These are phyloP conservation scores for Eimeria maxima DNA, from an alignment of 169 alveolate genomes.

Conservation along the genomic window DNA sequence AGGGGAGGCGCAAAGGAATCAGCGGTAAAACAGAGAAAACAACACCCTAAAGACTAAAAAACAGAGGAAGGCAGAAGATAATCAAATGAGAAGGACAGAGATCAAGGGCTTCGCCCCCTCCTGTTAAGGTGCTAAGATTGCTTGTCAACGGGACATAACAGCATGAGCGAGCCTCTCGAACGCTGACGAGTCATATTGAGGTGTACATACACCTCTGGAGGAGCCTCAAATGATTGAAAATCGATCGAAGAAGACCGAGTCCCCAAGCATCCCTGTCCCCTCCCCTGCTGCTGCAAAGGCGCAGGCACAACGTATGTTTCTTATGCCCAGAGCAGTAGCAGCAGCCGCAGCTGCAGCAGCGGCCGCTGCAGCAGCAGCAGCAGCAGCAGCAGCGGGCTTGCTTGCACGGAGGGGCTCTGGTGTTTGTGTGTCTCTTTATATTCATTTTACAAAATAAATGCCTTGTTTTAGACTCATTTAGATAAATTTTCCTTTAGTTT, in stretches of 20 bases:
- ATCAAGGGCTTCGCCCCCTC: background rate
- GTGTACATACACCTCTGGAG: constrained; percentile 12
- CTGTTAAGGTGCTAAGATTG: background rate
- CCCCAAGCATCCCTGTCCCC: background rate
- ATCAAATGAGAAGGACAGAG: background rate
- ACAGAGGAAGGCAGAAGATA: background rate
- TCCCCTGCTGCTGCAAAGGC: constrained; percentile 18
- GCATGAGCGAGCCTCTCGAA: background rate
- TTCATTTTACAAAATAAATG: too few relatives aligned
- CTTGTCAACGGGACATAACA: constrained; percentile 8
- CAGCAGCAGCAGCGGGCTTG: background rate
- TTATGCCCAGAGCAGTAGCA: background rate
- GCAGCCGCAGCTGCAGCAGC: background rate
- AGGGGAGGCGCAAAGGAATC: background rate
- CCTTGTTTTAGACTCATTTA: too few relatives aligned
- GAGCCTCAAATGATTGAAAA: background rate
- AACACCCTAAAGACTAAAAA: background rate
- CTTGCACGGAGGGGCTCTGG: background rate
- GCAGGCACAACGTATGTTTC: background rate
- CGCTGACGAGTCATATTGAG: background rate
- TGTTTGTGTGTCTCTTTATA: background rate
- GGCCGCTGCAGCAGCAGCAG: background rate
- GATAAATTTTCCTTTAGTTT: too few relatives aligned
- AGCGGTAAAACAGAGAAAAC: background rate
- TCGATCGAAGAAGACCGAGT: background rate